phyloP scores from a whole-genome alignment of 257 asterid genomes.

The Scutellaria galericulata region DNA sequence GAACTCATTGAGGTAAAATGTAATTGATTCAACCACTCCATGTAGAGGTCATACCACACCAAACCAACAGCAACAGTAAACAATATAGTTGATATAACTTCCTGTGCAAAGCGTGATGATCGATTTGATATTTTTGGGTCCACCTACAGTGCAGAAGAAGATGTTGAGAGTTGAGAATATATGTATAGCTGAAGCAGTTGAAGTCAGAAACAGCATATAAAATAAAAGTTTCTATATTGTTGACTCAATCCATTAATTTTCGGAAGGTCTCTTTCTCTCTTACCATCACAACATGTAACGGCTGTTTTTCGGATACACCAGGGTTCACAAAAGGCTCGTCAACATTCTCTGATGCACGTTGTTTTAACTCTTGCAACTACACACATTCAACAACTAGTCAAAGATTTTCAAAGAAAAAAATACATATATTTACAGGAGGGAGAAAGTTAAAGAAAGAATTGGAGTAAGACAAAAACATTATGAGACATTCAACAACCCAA shows the following conservation, averaged over 20 bases:
- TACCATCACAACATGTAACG: slow-evolving; percentile 96
- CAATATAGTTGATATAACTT: slow-evolving; percentile 74
- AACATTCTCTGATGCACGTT: slow-evolving; percentile 77
- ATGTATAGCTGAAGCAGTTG: slow-evolving; percentile 22
- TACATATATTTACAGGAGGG: slow-evolving; percentile 6
- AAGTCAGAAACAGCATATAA: slow-evolving; percentile 7
- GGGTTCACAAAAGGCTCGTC: slow-evolving; percentile 80
- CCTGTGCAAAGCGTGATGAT: slow-evolving; percentile 81
- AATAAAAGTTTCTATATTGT: slow-evolving; percentile 24
- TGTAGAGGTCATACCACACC: slow-evolving; percentile 66
- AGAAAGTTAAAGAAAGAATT: not conserved
- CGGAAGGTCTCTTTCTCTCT: slow-evolving; percentile 36
- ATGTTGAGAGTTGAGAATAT: slow-evolving; percentile 14
- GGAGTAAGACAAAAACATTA: not conserved
- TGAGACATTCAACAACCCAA: slow-evolving; percentile 11
- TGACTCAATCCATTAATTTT: slow-evolving; percentile 1
- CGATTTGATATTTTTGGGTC: slow-evolving; percentile 73
- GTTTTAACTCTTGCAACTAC: slow-evolving; percentile 95
- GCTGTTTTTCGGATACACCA: slow-evolving; percentile 88
- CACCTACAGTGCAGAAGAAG: slow-evolving; percentile 59
- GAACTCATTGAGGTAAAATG: slow-evolving; percentile 8
- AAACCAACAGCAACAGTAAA: slow-evolving; percentile 84
- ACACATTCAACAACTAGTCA: slow-evolving; percentile 35
- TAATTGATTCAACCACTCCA: slow-evolving; percentile 6
- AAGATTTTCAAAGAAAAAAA: slow-evolving; percentile 21